A percentile compares a stretch with the other conserved stretches of the same genome.
Conservation (phyloP, 2,329 filamentous ascomycete species). For the Podosphaera aphanis region DNA sequence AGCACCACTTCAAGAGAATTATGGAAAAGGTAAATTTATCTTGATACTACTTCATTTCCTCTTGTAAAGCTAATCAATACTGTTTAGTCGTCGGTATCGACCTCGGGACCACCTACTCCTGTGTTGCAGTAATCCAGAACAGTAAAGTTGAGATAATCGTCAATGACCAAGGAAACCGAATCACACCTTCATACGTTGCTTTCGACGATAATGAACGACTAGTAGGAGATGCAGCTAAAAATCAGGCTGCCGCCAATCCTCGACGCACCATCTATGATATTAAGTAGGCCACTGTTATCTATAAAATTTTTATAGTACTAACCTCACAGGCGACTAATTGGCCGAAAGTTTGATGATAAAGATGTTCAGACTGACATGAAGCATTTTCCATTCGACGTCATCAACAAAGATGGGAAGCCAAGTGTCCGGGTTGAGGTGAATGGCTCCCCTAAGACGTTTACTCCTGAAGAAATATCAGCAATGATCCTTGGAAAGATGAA, state of each 20-base stretch:
- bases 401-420: slow-evolving; percentile 78
- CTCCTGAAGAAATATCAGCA: slow-evolving; percentile 57
- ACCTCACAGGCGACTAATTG: slow-evolving; percentile 48
- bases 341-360: slow-evolving; percentile 61
- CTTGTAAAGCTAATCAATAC: slow-evolving; percentile 1
- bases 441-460: slow-evolving; percentile 46
- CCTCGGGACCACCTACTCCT: slow-evolving; percentile 73
- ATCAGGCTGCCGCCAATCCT: slow-evolving; percentile 69
- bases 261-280: slow-evolving; percentile 55
- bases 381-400: slow-evolving; percentile 94
- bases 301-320: slow-evolving; percentile 12
- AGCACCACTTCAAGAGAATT: slow-evolving; percentile 39
- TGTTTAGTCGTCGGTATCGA: slow-evolving; percentile 69
- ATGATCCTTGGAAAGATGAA: slow-evolving; percentile 74
- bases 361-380: slow-evolving; percentile 85
- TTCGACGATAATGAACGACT: slow-evolving; percentile 94
- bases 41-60: not conserved
- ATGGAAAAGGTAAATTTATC: slow-evolving; percentile 58
- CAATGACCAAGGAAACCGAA: slow-evolving; percentile 93
- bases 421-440: slow-evolving; percentile 51
- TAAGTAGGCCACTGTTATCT: slow-evolving; percentile 39
- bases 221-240: slow-evolving; percentile 93
- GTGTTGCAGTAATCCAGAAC: slow-evolving; percentile 88
- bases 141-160: slow-evolving; percentile 88
- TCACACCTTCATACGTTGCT: slow-evolving; percentile 83